These are phyloP conservation scores for Kazachstania bromeliacearum DNA, from an alignment of 805 yeast genomes.

Conservation along the genomic window DNA sequence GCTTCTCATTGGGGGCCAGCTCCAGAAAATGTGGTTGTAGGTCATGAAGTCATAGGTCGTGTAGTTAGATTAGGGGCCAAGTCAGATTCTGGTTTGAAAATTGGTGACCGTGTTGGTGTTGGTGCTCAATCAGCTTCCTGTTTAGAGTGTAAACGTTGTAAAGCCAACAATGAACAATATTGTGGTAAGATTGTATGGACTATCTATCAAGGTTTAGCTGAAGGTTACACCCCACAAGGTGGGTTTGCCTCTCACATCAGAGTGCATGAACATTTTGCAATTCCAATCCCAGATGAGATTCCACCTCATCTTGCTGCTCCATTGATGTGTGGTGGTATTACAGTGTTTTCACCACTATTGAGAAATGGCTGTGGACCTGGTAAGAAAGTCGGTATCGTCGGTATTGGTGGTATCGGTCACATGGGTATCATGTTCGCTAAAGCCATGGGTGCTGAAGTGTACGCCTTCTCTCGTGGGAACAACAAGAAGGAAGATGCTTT, in stretches of 20 bases:
- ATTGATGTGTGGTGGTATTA: conserved; percentile 68
- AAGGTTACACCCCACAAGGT: conserved; percentile 46
- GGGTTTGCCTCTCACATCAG: conserved; percentile 61
- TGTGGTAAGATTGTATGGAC: conserved; percentile 44
- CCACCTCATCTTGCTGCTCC: conserved; percentile 56
- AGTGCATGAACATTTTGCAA: conserved; percentile 51
- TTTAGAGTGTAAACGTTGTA: conserved; percentile 53
- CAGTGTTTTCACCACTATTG: conserved; percentile 58
- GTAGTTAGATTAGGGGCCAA: conserved; percentile 51
- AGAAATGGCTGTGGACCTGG: conserved; percentile 43
- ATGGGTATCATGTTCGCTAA: conserved; percentile 47
- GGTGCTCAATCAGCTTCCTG: conserved; percentile 66
- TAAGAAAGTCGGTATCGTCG: conserved; percentile 43
- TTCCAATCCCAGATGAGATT: conserved; percentile 51
- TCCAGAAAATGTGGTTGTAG: conserved; percentile 37
- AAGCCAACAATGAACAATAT: conserved; percentile 43
- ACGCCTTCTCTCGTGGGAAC: conserved; percentile 43
- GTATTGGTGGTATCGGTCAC: conserved; percentile 51
- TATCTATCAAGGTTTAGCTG: conserved; percentile 36
- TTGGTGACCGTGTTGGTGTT: conserved; percentile 73
- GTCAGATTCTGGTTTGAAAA: conserved; percentile 37
- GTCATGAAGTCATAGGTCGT: conserved; percentile 58
- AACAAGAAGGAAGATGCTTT: conserved; percentile 41
- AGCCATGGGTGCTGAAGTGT: conserved; percentile 52
- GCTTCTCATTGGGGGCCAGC: conserved; percentile 17